Evolutionary conservation across 305 asterid species (phyloP), one percentile per base, ranked within the genome.

Genomic region (Fraxinus platypoda): DNA sequence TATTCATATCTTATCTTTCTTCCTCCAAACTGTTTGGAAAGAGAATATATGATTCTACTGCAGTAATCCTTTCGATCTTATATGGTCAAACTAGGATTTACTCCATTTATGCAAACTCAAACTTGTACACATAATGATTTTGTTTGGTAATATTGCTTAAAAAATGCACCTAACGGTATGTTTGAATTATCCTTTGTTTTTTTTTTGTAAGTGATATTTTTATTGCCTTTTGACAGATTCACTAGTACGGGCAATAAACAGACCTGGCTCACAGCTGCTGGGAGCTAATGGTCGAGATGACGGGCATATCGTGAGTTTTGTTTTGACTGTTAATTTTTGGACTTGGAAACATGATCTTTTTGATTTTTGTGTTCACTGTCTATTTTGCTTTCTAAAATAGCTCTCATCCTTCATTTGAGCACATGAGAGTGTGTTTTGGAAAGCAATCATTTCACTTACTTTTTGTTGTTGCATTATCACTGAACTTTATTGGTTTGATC

Each of bases 211-310:
- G 21, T 19, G 82, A 64, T 75, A 17, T 72, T 59, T 75, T 85
- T 30, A 30, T 28, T 28, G 78, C 74, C 72, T 76, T 76, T 80
- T 79, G 80, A 90, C 91, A 97, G 99, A 97, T 89, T 89, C 93
- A 83, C 91, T 98, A 0, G 93, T 94, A 86, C 93, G 98, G 68
- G 97, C 94, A 38, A 93, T 93, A 83, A 93, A 93, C 85, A 90
- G 98, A 89, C 98, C 98, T 74, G 97, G 96, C 41, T 90, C 97
- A 13, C 98, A 95, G 90, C 84, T 93, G 89, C 89, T 95, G 59
- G 99, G 98, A 80, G 93, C 94, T 74, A 93, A 94, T 90, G 98
- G 97, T 83, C 95, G 99, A 84, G 99, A 97, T 92, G 99, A 97
- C 87, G 99, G 99, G 35, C 94, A 92, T 76, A 79, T 90, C 83